Evolutionary conservation across 2,329 filamentous ascomycete genomes (phyloP).

Genomic region (Onygenales sp.): DNA sequence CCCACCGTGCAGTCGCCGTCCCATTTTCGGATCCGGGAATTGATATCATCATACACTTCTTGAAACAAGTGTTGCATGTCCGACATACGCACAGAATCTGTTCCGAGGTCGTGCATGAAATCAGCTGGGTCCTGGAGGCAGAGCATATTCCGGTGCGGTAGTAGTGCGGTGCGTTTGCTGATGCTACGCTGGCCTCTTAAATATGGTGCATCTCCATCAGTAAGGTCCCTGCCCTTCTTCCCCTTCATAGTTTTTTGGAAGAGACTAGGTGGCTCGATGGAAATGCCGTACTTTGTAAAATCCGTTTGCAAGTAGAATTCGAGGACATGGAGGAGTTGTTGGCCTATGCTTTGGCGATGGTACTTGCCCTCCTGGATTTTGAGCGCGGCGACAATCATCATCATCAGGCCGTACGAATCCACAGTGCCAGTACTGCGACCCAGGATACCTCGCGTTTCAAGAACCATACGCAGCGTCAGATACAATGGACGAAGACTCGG

Average conservation of each 20-base stretch:
- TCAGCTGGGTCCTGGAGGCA: conserved; percentile 52
- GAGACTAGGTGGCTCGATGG: conserved; percentile 37
- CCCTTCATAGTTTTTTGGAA: conserved; percentile 30
- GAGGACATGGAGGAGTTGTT: conserved; percentile 41
- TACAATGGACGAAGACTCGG: conserved; percentile 43
- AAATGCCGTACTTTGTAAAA: conserved; percentile 37
- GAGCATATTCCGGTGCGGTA: conserved; percentile 32
- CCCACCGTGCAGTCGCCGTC: conserved; percentile 2
- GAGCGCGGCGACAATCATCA: conserved; percentile 48
- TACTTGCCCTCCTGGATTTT: conserved; percentile 32
- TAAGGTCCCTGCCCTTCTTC: conserved; percentile 1
- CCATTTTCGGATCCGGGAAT: conserved; percentile 17
- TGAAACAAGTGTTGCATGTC: conserved; percentile 40
- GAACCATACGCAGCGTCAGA: conserved; percentile 38
- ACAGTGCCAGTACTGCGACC: conserved; percentile 42
- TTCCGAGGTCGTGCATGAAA: conserved; percentile 48
- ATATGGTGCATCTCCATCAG: conserved; percentile 10
- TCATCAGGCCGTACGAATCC: conserved; percentile 45
- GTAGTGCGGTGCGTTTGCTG: conserved; percentile 23
- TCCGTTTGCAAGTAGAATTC: conserved; percentile 40
- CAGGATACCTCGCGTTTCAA: conserved; percentile 42
- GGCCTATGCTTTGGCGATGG: conserved; percentile 22
- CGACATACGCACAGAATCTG: conserved; percentile 37
- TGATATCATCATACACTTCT: conserved; percentile 18
- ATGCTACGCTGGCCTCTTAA: conserved; percentile 32